Percentiles rank a stretch among this genome's conserved stretches.
These are phyloP conservation scores for Cunninghamia lanceolata DNA, from an alignment of 75 land plant species.

Conservation along the genomic window DNA sequence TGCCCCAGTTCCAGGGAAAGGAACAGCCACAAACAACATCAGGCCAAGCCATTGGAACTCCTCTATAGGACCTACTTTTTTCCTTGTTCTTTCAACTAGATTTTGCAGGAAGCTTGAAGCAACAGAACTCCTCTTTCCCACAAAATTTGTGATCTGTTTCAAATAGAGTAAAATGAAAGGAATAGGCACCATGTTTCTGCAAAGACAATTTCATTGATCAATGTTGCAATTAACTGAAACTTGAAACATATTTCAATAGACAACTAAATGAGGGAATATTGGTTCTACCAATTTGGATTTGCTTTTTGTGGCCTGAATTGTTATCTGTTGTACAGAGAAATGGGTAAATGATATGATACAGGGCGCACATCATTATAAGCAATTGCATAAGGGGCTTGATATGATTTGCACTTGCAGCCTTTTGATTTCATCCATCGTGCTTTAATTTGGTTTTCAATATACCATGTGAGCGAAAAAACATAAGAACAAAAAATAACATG, in stretches of 20 bases:
- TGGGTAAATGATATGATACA: not conserved
- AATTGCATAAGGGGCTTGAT: not conserved
- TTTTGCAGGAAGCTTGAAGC: constrained; percentile 55
- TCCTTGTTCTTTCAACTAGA: constrained; percentile 64
- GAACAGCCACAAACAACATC: constrained; percentile 98
- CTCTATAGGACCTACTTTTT: constrained; percentile 86
- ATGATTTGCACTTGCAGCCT: not conserved
- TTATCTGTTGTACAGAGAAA: not conserved
- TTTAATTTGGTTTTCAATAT: not conserved
- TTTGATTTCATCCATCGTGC: not conserved
- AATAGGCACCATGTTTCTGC: constrained; percentile 98
- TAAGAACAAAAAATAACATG: not conserved
- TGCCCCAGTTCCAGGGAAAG: constrained; percentile 99
- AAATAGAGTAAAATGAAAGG: constrained; percentile 85
- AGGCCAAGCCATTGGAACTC: constrained; percentile 99
- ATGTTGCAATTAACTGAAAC: not conserved
- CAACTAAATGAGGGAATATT: not conserved
- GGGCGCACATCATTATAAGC: not conserved
- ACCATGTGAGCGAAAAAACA: not conserved
- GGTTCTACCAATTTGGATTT: not conserved
- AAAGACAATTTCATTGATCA: not conserved
- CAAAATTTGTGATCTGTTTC: constrained; percentile 50
- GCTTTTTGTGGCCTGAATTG: not conserved
- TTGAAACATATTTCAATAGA: not conserved
- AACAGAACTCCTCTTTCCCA: constrained; percentile 51